Percentiles rank a stretch among this genome's conserved stretches.
These are phyloP conservation scores for Corymbia calophylla DNA, from an alignment of 441 rosid genomes.

Conservation along the genomic window DNA sequence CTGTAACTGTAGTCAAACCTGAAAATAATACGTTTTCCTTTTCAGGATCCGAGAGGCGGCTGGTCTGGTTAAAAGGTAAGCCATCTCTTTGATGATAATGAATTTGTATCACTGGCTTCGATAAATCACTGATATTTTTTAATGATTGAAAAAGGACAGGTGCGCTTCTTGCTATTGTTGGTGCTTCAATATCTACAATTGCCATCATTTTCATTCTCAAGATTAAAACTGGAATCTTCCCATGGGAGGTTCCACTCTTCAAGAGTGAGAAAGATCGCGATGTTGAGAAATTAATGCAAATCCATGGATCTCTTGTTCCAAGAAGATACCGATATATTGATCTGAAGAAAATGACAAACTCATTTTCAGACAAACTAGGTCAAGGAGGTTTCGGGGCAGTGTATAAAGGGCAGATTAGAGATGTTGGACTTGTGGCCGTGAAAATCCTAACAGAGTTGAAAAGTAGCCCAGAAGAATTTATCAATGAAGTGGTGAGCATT, in stretches of 20 bases:
- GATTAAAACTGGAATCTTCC: neutral
- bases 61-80: neutral
- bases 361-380: neutral
- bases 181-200: too few relatives aligned
- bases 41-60: neutral
- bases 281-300: neutral
- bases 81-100: too few relatives aligned
- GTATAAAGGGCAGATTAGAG: too few relatives aligned
- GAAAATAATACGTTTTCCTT: neutral
- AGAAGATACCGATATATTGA: neutral
- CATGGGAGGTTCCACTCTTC: neutral
- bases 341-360: neutral
- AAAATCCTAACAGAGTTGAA: accelerated
- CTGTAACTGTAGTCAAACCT: neutral
- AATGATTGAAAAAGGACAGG: neutral
- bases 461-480: too few relatives aligned
- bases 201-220: neutral
- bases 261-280: accelerated
- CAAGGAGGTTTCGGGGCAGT: neutral
- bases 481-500: too few relatives aligned
- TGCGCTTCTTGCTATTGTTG: neutral
- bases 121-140: too few relatives aligned
- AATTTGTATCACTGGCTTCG: neutral
- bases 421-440: too few relatives aligned
- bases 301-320: neutral